Evolutionary conservation across 2,329 filamentous ascomycete species (phyloP).

Genomic region (Aspergillus terreus): DNA sequence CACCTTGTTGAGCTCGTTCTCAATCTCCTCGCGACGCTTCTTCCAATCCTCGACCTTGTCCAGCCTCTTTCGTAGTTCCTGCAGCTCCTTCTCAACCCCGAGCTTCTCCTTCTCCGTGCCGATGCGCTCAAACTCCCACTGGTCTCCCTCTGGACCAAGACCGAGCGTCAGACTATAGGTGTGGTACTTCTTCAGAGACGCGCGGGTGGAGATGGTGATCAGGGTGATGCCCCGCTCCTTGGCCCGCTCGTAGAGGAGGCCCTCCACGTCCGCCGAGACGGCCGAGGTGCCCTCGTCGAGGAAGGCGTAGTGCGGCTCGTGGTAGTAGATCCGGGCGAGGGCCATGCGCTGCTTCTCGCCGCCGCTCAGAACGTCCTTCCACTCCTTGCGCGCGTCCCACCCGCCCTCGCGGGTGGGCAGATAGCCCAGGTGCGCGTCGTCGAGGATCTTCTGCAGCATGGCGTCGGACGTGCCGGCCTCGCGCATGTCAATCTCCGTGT

Average conservation of each 20-base stretch:
- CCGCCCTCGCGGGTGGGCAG: slow-evolving; percentile 88
- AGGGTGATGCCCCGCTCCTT: slow-evolving; percentile 93
- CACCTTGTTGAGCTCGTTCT: slow-evolving; percentile 68
- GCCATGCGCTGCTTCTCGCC: slow-evolving; percentile 96
- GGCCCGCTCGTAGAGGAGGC: slow-evolving; percentile 84
- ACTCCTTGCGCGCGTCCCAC: slow-evolving; percentile 95
- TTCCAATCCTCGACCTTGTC: slow-evolving; percentile 83
- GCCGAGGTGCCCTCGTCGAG: slow-evolving; percentile 95
- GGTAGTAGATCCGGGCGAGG: slow-evolving; percentile 85
- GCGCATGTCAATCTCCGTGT: slow-evolving; percentile 91
- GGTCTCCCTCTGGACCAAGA: slow-evolving; percentile 72
- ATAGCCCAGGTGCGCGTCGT: slow-evolving; percentile 82
- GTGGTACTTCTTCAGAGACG: slow-evolving; percentile 93
- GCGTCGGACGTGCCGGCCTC: slow-evolving; percentile 72
- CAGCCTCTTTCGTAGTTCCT: slow-evolving; percentile 75
- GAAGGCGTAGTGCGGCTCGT: slow-evolving; percentile 91
- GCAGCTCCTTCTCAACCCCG: slow-evolving; percentile 84
- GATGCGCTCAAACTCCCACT: slow-evolving; percentile 91
- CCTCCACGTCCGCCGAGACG: slow-evolving; percentile 86
- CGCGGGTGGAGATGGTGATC: slow-evolving; percentile 92
- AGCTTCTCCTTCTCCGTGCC: slow-evolving; percentile 91
- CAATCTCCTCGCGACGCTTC: slow-evolving; percentile 71
- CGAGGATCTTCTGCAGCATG: slow-evolving; percentile 73
- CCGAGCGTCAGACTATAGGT: slow-evolving; percentile 85
- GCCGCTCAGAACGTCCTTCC: slow-evolving; percentile 96